Evolutionary conservation across 371 early-diverging fungal genomes (phyloP), one percentile per base, ranked within the genome.

Genomic region (Amoeboaphelidium protococcarum): DNA sequence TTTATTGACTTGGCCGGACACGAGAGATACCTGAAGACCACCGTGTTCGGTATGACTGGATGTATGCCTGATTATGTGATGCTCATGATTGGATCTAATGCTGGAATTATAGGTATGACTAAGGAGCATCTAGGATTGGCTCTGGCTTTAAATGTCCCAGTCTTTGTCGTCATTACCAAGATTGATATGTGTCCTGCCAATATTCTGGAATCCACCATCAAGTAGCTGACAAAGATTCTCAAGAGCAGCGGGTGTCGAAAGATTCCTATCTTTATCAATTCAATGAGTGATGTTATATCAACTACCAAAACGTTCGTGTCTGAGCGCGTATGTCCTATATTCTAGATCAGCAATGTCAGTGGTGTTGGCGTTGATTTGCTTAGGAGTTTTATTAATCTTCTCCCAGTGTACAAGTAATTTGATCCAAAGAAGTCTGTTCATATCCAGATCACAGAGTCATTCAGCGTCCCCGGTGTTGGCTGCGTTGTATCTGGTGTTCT

Each of bases 101-200:
- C 84, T 4, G 88, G 88, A 26, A 71, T 87, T 52, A 74, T 81
- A 46, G 88, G 88, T 12, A 89, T 87, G 88, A 78, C 86, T 13
- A 82, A 84, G 52, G 60, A 46, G 21, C 47, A 59, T 61, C 44
- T 48, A 40, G 23, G 41, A 40, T 50, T 49, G 37, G 23, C 40
- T 23, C 13, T 41, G 3, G 26, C 25, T 27, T 25, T 51, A 23
- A 40, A 41, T 45, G 40, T 51, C 24, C 43, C 37, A 2, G 16
- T 24, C 22, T 13, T 41, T 3, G 42, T 44, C n/a, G 20, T 19
- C 2, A 22, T 48, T 0, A 41, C 31, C 4, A 42, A 41, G 48
- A 41, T 26, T 50, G 49, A 44, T 23, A 82, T 84, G 71, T 84
- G 83, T 49, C 90, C 90, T 31, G 60, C 69, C 0, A 78, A 82